Base-by-base conservation (phyloP, 2,329 filamentous ascomycete species). In the Didymella segeticola region DNA sequence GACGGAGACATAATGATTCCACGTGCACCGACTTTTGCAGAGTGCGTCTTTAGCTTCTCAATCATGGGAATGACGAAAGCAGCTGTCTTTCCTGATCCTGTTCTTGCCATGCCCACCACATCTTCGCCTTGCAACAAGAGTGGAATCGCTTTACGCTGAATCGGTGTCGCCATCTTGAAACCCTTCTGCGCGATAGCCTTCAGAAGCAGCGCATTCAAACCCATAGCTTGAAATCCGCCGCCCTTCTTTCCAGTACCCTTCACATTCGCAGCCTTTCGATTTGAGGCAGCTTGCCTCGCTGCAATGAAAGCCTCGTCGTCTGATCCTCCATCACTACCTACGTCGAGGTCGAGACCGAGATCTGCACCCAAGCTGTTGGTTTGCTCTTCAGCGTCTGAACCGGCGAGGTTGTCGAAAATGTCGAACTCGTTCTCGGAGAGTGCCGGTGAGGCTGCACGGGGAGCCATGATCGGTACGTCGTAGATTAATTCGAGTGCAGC, bases 31-130 rank as follows among this genome's bases (percentile, higher is more conserved):
- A 98, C 88, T 67, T 89, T 89, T 25, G 88, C 87, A 70, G 90
- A 96, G 75, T 99, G 96, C 20, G 86, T 84, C 75, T 93, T 96
- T 57, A 99, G 80, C 62, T 89, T 90, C 79, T 99, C 91, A 57
- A 99, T 92, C 93, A 99, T 96, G 36, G 95, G 95, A 61, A 99
- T 96, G 22, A 98, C 92, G 75, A 99, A 99, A 19, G 95, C 95
- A 1, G 93, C 95, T 1, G 96, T 99, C 80, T 99, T 99, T 79
- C 95, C 95, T 17, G 93, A 98, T 72, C 95, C 95, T n/a, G 96
- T 99, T 62, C 96, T 84, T 7, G 95, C 95, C 95, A 99, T 99
- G 62, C 93, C 96, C 20, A 99, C 93, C n/a, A 98, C 90, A 82
- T 99, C 95, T 77, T 92, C 90, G 47, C 89, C 86, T 57, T 96